A percentile compares a stretch with the other conserved stretches of the same genome.
Evolutionary conservation across 352 stramenopile species (phyloP).

Genomic region (Pythium myriotylum): DNA sequence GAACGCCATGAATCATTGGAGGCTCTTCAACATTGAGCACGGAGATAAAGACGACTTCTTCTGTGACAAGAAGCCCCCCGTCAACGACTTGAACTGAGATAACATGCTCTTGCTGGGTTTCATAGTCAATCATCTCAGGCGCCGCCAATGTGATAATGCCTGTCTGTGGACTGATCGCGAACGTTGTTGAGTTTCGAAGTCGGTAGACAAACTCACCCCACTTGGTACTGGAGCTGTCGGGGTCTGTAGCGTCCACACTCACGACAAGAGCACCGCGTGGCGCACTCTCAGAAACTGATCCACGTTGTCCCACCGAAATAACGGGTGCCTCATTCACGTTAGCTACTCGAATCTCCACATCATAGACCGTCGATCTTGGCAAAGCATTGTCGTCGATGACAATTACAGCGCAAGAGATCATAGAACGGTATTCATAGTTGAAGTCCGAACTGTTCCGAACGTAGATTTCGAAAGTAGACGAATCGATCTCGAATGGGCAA

Average conservation of each 20-base stretch:
- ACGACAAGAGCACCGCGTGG: slow-evolving; percentile 15
- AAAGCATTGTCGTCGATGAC: slow-evolving; percentile 20
- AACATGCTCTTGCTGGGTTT: slow-evolving; percentile 30
- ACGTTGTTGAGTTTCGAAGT: slow-evolving; percentile 20
- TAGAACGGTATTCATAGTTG: slow-evolving; percentile 29
- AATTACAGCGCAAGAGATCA: slow-evolving; percentile 13
- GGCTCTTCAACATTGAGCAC: slow-evolving; percentile 33
- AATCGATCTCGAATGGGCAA: slow-evolving; percentile 32
- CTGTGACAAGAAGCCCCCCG: slow-evolving; percentile 26
- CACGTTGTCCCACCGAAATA: slow-evolving; percentile 17
- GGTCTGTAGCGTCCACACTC: slow-evolving; percentile 19
- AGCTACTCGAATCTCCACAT: slow-evolving; percentile 15
- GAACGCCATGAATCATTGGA: slow-evolving; percentile 5
- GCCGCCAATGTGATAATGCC: slow-evolving; percentile 16
- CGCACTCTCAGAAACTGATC: slow-evolving; percentile 28
- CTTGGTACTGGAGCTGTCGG: slow-evolving; percentile 10
- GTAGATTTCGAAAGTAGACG: slow-evolving; percentile 12
- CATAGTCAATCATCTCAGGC: slow-evolving; percentile 32
- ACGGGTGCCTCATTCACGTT: slow-evolving; percentile 32
- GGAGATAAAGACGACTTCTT: slow-evolving; percentile 31
- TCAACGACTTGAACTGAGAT: slow-evolving; percentile 33
- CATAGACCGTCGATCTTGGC: slow-evolving; percentile 12
- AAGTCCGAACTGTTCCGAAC: slow-evolving; percentile 22
- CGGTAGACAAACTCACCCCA: slow-evolving; percentile 27
- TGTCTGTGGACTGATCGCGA: slow-evolving; percentile 12